These are phyloP conservation scores for Sporothrix brasiliensis DNA, from an alignment of 2,329 filamentous ascomycete species.

Conservation along the genomic window DNA sequence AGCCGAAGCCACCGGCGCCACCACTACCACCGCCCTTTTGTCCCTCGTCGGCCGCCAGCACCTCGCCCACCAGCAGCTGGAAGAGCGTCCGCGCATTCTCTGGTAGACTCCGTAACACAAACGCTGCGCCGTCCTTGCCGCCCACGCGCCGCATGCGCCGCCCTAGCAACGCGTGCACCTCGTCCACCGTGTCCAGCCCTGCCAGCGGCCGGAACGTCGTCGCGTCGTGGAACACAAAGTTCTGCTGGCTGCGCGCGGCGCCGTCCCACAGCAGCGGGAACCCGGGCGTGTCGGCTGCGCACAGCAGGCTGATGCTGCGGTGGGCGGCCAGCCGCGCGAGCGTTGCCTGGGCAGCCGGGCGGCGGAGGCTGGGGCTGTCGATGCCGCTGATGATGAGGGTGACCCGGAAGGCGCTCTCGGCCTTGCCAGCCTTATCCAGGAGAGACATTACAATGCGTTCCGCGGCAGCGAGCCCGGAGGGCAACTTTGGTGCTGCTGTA, in stretches of 20 bases:
- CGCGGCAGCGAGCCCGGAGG: slow-evolving; percentile 68
- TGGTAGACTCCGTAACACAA: slow-evolving; percentile 85
- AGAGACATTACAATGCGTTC: slow-evolving; percentile 66
- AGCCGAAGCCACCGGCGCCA: slow-evolving; percentile 63
- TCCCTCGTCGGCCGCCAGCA: slow-evolving; percentile 70
- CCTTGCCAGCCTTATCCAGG: slow-evolving; percentile 54
- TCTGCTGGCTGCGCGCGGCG: slow-evolving; percentile 68
- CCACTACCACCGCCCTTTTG: slow-evolving; percentile 51
- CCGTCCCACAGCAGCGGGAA: slow-evolving; percentile 90
- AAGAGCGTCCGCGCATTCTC: slow-evolving; percentile 92
- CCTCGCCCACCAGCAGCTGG: slow-evolving; percentile 79
- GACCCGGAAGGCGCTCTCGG: slow-evolving; percentile 49
- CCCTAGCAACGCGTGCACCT: slow-evolving; percentile 84
- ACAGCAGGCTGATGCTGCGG: slow-evolving; percentile 70
- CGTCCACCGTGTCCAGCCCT: slow-evolving; percentile 77
- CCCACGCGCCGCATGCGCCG: slow-evolving; percentile 77
- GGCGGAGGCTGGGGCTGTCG: slow-evolving; percentile 76
- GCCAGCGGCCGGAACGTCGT: slow-evolving; percentile 80
- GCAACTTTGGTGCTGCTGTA: slow-evolving; percentile 46
- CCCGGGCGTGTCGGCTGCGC: slow-evolving; percentile 84
- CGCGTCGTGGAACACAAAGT: slow-evolving; percentile 89
- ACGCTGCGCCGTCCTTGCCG: slow-evolving; percentile 87
- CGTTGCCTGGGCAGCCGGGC: slow-evolving; percentile 67
- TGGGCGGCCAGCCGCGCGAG: slow-evolving; percentile 77
- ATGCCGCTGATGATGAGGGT: slow-evolving; percentile 83